These are phyloP conservation scores for Ganoderma resinaceum DNA, from an alignment of 1,284 basidiomycete species.

Conservation along the genomic window DNA sequence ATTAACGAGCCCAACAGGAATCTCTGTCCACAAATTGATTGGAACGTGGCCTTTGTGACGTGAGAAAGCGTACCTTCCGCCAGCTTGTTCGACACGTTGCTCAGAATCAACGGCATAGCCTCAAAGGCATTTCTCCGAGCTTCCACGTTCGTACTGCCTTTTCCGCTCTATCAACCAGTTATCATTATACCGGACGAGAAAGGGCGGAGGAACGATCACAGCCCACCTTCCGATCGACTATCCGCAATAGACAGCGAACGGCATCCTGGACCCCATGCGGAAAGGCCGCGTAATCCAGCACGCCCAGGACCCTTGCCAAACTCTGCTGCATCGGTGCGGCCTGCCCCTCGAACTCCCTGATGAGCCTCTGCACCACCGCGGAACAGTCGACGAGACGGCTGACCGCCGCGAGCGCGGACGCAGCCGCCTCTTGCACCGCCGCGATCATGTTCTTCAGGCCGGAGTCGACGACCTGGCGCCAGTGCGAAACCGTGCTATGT, in stretches of 20 bases:
- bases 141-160: slow-evolving; percentile 60
- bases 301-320: slow-evolving; percentile 79
- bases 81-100: slow-evolving; percentile 52
- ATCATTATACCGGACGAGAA: neutral
- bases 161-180: slow-evolving; percentile 33
- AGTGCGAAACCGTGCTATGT: slow-evolving; percentile 56
- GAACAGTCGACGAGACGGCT: slow-evolving; percentile 75
- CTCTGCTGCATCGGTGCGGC: slow-evolving; percentile 75
- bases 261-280: slow-evolving; percentile 59
- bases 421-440: slow-evolving; percentile 78
- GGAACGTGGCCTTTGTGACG: neutral
- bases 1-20: slow-evolving; percentile 52
- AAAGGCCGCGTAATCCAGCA: slow-evolving; percentile 68
- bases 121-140: slow-evolving; percentile 73
- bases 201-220: neutral
- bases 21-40: slow-evolving; percentile 44
- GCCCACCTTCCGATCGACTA: slow-evolving; percentile 62
- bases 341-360: slow-evolving; percentile 67
- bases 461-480: slow-evolving; percentile 75
- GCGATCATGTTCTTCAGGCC: slow-evolving; percentile 74
- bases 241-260: slow-evolving; percentile 65
- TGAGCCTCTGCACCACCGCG: slow-evolving; percentile 67
- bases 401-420: slow-evolving; percentile 66
- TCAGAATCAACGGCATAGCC: slow-evolving; percentile 69
- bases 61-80: slow-evolving; percentile 50